These are phyloP conservation scores for Zygotorulaspora chibaensis DNA, from an alignment of 805 yeast species.

Conservation along the genomic window DNA sequence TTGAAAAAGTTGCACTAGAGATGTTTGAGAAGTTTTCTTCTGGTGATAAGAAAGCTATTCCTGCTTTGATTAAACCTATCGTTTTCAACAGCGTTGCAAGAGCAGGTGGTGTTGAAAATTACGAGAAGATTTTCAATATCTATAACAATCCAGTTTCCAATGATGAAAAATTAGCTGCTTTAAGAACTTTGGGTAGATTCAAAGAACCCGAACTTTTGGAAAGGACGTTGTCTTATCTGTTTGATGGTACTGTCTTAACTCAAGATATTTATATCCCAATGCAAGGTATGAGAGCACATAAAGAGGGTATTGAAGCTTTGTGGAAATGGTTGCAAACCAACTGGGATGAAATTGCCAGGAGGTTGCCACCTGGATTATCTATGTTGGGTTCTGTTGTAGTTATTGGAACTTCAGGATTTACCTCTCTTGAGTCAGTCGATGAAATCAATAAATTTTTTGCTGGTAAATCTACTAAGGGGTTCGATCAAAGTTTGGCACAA, in stretches of 20 bases:
- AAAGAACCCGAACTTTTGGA: conserved; percentile 47
- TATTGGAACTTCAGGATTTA: conserved; percentile 56
- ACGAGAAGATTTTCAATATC: conserved; percentile 56
- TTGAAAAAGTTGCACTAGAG: conserved; percentile 43
- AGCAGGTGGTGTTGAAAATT: conserved; percentile 57
- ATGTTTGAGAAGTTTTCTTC: conserved; percentile 50
- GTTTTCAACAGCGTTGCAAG: conserved; percentile 66
- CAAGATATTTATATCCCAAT: conserved; percentile 79
- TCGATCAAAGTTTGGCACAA: conserved; percentile 60
- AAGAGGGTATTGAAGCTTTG: conserved; percentile 59
- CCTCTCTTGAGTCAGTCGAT: conserved; percentile 49
- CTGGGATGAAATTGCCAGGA: conserved; percentile 64
- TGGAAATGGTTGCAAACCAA: conserved; percentile 71
- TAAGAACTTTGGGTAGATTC: conserved; percentile 64
- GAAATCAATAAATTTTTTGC: conserved; percentile 50
- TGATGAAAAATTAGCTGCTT: conserved; percentile 67
- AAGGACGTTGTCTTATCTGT: conserved; percentile 52
- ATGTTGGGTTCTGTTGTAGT: conserved; percentile 75
- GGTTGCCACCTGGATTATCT: conserved; percentile 75
- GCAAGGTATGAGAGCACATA: conserved; percentile 62
- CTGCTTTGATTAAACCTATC: conserved; percentile 66
- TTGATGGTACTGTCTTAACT: conserved; percentile 56
- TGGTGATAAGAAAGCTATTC: conserved; percentile 65
- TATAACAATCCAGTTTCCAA: conserved; percentile 55
- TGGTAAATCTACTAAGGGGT: conserved; percentile 57